Evolutionary conservation across 805 yeast genomes (phyloP), one percentile per base, ranked within the genome.

Genomic region (Yueomyces sp.): DNA sequence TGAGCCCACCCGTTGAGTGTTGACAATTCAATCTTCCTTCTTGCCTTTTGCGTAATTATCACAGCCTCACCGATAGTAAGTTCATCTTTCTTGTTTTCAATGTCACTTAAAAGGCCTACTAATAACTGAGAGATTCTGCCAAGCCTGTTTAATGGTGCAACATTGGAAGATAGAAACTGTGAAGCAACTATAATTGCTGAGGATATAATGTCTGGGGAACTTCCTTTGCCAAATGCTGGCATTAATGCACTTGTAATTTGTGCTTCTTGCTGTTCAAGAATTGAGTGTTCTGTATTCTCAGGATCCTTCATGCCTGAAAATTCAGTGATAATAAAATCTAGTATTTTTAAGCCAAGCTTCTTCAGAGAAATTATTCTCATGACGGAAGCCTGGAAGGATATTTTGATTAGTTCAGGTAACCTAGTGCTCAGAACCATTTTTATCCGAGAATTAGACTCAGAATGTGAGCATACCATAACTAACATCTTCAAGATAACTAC

Each of bases 251-350:
- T 81, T 7, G 85, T 80, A 7, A 92, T 85, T 52, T 86, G 96
- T 0, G 97, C 97, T 54, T 92, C 96, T 54, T 84, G 95, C 61
- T 88, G 96, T 50, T 85, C 95, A 38, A 90, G 64, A 7, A 87
- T 69, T 0, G 90, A 74, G 12, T 74, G 73, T 3, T 79, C 77
- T 0, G 85, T 81, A 52, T 79, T 81, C 30, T 83, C 72, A 0
- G 90, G 86, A 56, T 84, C 95, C 8, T 67, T 72, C 41, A 77
- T 61, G 28, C 70, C 69, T 0, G 86, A 79, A 60, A 76, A 82
- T 1, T 73, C 63, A 6, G 67, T 70, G 31, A 92, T 66, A 2
- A 84, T 68, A 39, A 74, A 73, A 44, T 79, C 81, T 29, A 92
- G 66, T 4, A 90, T 64, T 12, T 67, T 66, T 31, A 90, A 65